Evolutionary conservation across 2,329 filamentous ascomycete genomes (phyloP), one percentile per base, ranked within the genome.

Genomic region (Orbilia quercus): DNA sequence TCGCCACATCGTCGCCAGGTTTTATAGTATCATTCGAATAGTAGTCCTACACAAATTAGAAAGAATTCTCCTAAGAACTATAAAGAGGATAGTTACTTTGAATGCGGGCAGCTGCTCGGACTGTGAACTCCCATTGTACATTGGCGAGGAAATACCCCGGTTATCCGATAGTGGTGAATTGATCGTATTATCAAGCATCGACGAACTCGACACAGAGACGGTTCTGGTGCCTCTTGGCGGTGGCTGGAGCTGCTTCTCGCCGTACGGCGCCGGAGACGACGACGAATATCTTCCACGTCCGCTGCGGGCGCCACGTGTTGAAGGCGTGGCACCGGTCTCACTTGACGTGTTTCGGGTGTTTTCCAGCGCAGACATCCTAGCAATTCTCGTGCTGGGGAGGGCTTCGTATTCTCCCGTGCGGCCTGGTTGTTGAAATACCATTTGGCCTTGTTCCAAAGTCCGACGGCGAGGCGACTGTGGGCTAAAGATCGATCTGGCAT

Each of bases 21-120:
- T 94, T 91, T 67, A 99, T 96, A 78, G 98, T 93, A 78, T 98
- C 95, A 77, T 94, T 90, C 1, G 94, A 98, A 80, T 99, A 99
- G 81, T 99, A 99, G 81, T 99, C 95, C 80, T 77, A 50, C 6
- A 28, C 2, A n/a, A 62, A 20, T 36, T 54, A 60, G 59, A 25
- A 59, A 3, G 6, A 20, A 6, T 16, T 7, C 31, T 11, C 4
- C n/a, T 12, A 40, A 4, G 3, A 47, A 31, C 22, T n/a, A 23
- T 4, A n/a, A 1, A 9, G n/a, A n/a, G 25, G 12, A 28, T 20
- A 6, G 22, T 44, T 75, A 77, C 76, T 57, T 96, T 96, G 87
- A 99, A 99, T 79, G 92, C 96, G 2, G 91, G 89, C 60, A 99
- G 83, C 80, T 98, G 95, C 81, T 99, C 95, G 0, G 94, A 98